Evolutionary conservation across 495 filamentous ascomycete species (phyloP), one percentile per base, ranked within the genome.

Genomic region (Neurospora sp.): DNA sequence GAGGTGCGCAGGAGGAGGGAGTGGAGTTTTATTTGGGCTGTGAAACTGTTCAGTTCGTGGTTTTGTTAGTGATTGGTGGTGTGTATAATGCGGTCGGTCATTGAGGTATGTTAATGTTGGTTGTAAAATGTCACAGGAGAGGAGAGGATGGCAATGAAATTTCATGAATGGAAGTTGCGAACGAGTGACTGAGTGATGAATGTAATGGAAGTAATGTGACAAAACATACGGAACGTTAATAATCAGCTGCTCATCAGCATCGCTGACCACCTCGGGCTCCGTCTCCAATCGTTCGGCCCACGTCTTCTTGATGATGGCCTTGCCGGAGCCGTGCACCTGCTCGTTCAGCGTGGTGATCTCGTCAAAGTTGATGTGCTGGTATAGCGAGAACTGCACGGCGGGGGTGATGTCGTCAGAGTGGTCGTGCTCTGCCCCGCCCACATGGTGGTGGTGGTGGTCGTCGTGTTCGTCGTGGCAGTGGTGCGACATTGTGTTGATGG

Each of bases 401-500:
- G 95, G 94, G 6, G 91, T 92, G 76, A 96, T 88, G 81, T 99
- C 96, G 82, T 98, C 94, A 27, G 91, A 89, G 80, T 96, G 93
- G 78, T 94, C 92, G 79, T 97, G 92, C 5, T 79, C 82, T 59
- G 77, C 75, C 31, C 75, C 72, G 70, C 80, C 73, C 61, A 77
- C 69, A n/a, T 31, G 73, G 39, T 76, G 72, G 53, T 71, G 59
- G 70, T 83, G 78, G 37, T 69, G 72, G 20, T 79, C 77, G 53
- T 77, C 76, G 75, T 84, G 78, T 72, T 74, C 78, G 27, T 78
- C 77, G 16, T 68, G 44, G 40, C 42, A 69, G 70, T 85, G 82
- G 71, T 79, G 76, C 27, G 83, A 85, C 86, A 88, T 87, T 68
- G 73, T 78, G 3, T 20, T 72, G 53, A 41, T 53, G 45, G 4